Conservation (phyloP, 495 filamentous ascomycete species). For the Lasiosphaeria ovina region DNA sequence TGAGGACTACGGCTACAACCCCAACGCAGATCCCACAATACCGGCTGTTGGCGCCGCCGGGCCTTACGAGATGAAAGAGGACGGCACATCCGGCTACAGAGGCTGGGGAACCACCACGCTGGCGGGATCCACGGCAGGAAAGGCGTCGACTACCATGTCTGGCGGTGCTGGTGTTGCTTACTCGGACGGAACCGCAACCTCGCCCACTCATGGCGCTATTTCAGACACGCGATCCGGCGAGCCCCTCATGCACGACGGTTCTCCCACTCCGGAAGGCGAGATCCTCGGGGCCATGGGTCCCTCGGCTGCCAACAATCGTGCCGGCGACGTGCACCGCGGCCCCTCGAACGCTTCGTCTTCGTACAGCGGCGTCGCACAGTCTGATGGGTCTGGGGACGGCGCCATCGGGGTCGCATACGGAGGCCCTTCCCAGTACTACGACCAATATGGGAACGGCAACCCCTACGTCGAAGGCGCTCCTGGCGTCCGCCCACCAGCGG, state of each 20-base stretch:
- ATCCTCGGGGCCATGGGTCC: conserved; percentile 72
- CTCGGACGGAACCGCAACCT: conserved; percentile 69
- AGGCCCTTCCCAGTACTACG: conserved; percentile 44
- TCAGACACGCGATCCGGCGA: conserved; percentile 75
- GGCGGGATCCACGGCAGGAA: conserved; percentile 68
- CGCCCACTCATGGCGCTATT: conserved; percentile 65
- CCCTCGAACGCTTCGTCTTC: conserved; percentile 95
- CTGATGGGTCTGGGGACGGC: conserved; percentile 79
- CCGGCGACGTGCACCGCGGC: conserved; percentile 73
- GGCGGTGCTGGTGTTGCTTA: conserved; percentile 68
- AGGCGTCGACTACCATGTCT: conserved; percentile 83
- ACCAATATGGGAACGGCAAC: conserved; percentile 53
- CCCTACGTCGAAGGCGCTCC: conserved; percentile 42
- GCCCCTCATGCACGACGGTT: conserved; percentile 58
- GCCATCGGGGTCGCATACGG: conserved; percentile 47
- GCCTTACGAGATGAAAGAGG: conserved; percentile 66
- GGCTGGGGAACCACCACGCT: conserved; percentile 87
- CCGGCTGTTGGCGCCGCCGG: conserved; percentile 60
- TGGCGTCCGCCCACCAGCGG: conserved; percentile 23
- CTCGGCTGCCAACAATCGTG: conserved; percentile 59
- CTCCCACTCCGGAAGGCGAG: conserved; percentile 67
- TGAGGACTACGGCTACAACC: conserved; percentile 94
- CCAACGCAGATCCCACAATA: conserved; percentile 84
- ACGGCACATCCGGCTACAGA: conserved; percentile 74
- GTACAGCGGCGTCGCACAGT: conserved; percentile 79